These are phyloP conservation scores for Tetrahymena thermophila DNA, from an alignment of 73 alveolate genomes.

Conservation along the genomic window DNA sequence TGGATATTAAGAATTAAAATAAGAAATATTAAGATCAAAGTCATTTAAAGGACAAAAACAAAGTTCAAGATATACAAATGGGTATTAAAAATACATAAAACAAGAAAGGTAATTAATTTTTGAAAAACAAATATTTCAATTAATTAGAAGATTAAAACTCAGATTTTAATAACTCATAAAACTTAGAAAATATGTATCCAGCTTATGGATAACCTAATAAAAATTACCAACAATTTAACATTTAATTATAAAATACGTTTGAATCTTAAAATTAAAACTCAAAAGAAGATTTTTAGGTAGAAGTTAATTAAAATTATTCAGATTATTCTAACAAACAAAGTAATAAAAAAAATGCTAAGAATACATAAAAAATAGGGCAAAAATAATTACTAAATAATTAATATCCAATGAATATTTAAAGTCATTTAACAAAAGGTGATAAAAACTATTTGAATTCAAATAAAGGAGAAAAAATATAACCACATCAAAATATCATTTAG, in stretches of 20 bases:
- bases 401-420: too few relatives aligned
- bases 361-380: not conserved
- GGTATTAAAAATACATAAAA: not conserved
- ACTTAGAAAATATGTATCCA: not conserved
- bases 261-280: not conserved
- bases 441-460: not conserved
- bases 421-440: not conserved
- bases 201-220: not conserved
- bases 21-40: not conserved
- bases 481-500: not conserved
- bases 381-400: not conserved
- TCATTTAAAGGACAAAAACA: not conserved
- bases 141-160: not conserved
- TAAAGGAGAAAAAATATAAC: not conserved
- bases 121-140: not conserved
- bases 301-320: not conserved
- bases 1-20: not conserved
- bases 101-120: not conserved
- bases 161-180: not conserved
- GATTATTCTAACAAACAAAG: not conserved
- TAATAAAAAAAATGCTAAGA: too few relatives aligned
- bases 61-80: not conserved
- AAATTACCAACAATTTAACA: not conserved
- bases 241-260: not conserved
- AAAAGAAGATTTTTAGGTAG: not conserved